These are phyloP conservation scores for Phytophthora litchii DNA, from an alignment of 352 stramenopile genomes.

Conservation along the genomic window DNA sequence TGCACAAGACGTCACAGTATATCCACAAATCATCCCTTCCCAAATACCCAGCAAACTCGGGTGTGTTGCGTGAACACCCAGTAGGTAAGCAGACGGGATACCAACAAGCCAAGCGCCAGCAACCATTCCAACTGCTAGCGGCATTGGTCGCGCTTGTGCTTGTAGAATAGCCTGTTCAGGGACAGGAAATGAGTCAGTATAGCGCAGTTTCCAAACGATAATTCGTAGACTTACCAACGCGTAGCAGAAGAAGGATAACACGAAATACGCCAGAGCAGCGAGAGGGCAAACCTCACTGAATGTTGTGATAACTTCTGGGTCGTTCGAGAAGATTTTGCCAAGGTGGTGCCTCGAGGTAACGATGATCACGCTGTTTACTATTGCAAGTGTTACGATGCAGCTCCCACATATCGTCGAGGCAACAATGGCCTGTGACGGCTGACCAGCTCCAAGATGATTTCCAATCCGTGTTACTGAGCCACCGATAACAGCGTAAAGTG, in stretches of 20 bases:
- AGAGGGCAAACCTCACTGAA: constrained; percentile 65
- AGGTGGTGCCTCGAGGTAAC: constrained; percentile 47
- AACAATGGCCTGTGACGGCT: constrained; percentile 44
- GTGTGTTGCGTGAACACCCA: constrained; percentile 43
- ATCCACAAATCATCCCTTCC: constrained; percentile 65
- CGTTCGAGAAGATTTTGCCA: constrained; percentile 73
- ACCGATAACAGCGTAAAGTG: constrained; percentile 77
- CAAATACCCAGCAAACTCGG: constrained; percentile 73
- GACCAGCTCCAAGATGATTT: constrained; percentile 59
- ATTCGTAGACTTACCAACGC: constrained; percentile 51
- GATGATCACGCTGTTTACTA: constrained; percentile 50
- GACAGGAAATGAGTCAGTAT: not conserved
- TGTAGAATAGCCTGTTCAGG: constrained; percentile 60
- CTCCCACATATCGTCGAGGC: constrained; percentile 54
- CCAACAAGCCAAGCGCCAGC: constrained; percentile 75
- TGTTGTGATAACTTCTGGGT: constrained; percentile 55
- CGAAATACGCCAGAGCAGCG: constrained; percentile 65
- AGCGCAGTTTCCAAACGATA: not conserved
- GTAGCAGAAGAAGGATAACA: constrained; percentile 83
- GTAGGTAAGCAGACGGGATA: constrained; percentile 71
- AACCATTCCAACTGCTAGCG: constrained; percentile 60
- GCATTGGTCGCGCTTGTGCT: constrained; percentile 60
- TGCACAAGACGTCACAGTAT: constrained; percentile 68
- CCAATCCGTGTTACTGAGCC: constrained; percentile 73
- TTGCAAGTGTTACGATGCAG: constrained; percentile 50